These are phyloP conservation scores for Cenchrus americanus DNA, from an alignment of 176 grass and related monocot genomes.

Conservation along the genomic window DNA sequence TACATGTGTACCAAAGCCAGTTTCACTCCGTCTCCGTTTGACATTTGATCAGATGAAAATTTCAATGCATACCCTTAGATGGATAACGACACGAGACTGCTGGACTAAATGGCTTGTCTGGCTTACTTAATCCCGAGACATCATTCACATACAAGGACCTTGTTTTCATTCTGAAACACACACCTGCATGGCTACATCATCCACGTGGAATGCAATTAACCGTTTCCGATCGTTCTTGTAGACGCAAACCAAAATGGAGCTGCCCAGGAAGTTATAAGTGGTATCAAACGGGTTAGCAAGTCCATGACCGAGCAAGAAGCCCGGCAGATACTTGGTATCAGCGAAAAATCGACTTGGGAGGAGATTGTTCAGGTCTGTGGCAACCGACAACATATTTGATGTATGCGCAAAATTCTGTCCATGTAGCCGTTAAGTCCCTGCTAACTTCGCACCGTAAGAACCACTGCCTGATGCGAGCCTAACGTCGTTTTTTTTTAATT, in stretches of 20 bases:
- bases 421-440: neutral
- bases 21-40: neutral
- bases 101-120: neutral
- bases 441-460: conserved; percentile 2
- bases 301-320: conserved; percentile 90
- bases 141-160: neutral
- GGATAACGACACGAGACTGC: neutral
- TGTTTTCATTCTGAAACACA: neutral
- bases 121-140: neutral
- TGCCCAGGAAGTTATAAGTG: conserved; percentile 79
- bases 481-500: neutral
- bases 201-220: neutral
- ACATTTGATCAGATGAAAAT: neutral
- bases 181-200: neutral
- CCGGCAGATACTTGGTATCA: conserved; percentile 72
- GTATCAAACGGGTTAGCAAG: conserved; percentile 75
- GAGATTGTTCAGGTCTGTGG: conserved; percentile 69
- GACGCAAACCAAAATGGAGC: conserved; percentile 87
- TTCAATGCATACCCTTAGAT: neutral
- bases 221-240: conserved; percentile 23
- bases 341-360: conserved; percentile 71
- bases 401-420: neutral
- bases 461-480: neutral
- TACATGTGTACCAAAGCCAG: neutral
- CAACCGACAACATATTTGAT: neutral